A percentile compares a stretch with the other conserved stretches of the same genome.
Evolutionary conservation across 176 grass and related monocot species (phyloP).

Genomic region (Oryza glumipatula): DNA sequence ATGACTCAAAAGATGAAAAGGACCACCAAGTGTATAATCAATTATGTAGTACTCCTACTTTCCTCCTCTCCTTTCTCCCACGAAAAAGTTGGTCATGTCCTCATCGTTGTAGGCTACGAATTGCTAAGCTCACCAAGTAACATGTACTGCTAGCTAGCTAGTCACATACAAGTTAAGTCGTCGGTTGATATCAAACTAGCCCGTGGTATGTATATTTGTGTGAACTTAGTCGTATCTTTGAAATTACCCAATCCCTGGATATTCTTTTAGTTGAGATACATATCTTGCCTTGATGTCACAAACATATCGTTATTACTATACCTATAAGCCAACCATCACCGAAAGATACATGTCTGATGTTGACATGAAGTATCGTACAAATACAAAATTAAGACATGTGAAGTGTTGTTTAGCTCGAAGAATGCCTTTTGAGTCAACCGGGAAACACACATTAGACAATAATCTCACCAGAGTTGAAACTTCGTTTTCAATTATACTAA

Average conservation of each 20-base stretch:
- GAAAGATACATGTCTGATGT: not conserved
- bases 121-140: not conserved
- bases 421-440: not conserved
- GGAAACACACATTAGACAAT: not conserved
- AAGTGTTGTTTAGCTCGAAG: not conserved
- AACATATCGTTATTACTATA: not conserved
- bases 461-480: not conserved
- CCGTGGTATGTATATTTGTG: not conserved
- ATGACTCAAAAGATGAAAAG: constrained; percentile 19
- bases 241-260: not conserved
- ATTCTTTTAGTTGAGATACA: not conserved
- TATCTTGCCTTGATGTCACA: not conserved
- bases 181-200: not conserved
- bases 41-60: not conserved
- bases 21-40: constrained; percentile 12
- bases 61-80: not conserved
- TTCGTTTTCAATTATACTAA: not conserved
- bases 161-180: not conserved
- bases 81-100: not conserved
- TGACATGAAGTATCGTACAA: not conserved
- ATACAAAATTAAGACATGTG: not conserved
- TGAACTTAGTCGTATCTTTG: not conserved
- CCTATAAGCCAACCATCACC: not conserved
- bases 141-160: not conserved
- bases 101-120: not conserved